These are phyloP conservation scores for Blastobotrys peoriensis DNA, from an alignment of 805 yeast genomes.

Conservation along the genomic window DNA sequence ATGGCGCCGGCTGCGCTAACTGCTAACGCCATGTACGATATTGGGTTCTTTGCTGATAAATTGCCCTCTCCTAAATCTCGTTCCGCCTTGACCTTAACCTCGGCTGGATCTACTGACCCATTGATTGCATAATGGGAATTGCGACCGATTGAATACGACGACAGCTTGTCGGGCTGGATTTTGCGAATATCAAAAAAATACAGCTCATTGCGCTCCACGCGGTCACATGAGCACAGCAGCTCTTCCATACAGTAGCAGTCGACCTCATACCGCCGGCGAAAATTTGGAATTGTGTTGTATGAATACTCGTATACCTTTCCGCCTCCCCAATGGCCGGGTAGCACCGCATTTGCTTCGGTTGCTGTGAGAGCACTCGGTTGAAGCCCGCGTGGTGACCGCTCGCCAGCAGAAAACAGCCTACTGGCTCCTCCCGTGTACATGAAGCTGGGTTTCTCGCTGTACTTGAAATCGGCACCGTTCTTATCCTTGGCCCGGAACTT, in stretches of 20 bases:
- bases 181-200: neutral
- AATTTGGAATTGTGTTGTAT: slow-evolving; percentile 2
- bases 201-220: neutral
- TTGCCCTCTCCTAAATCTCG: neutral
- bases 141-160: neutral
- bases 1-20: neutral
- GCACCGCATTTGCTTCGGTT: slow-evolving; percentile 1
- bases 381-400: slow-evolving; percentile 6
- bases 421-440: slow-evolving; percentile 10
- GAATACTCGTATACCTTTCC: slow-evolving; percentile 6
- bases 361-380: neutral
- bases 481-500: neutral
- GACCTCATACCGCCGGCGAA: neutral
- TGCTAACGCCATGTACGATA: neutral
- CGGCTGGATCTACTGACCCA: neutral
- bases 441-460: slow-evolving; percentile 3
- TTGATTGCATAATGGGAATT: slow-evolving; percentile 1
- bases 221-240: slow-evolving; percentile 8
- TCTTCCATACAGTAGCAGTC: slow-evolving; percentile 8
- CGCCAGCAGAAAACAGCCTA: slow-evolving; percentile 6
- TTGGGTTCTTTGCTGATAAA: neutral
- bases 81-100: neutral
- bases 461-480: neutral
- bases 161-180: neutral
- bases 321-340: slow-evolving; percentile 14